Evolutionary conservation across 257 asterid genomes (phyloP).

Genomic region (Asclepias syriaca): DNA sequence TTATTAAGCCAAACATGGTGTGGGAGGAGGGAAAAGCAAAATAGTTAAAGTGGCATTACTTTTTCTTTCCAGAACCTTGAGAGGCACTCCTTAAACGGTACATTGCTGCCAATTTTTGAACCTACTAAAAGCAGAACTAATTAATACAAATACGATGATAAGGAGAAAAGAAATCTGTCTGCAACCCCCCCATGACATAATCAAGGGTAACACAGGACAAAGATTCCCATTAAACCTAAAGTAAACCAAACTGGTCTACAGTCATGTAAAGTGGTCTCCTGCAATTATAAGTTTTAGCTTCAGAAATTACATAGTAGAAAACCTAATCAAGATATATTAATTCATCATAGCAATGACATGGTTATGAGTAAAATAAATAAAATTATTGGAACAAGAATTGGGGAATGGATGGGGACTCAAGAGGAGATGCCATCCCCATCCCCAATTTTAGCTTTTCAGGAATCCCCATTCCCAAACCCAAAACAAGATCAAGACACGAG

Average conservation of each 20-base stretch:
- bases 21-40: not conserved
- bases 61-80: slow-evolving; percentile 89
- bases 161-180: not conserved
- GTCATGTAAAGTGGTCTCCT: not conserved
- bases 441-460: too few species aligned
- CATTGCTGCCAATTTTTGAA: slow-evolving; percentile 68
- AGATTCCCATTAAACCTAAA: not conserved
- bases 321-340: too few species aligned
- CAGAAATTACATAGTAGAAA: not conserved
- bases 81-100: slow-evolving; percentile 67
- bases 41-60: slow-evolving; percentile 33
- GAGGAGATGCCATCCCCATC: too few species aligned
- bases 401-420: too few species aligned
- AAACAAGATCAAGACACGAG: too few species aligned
- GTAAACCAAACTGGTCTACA: not conserved
- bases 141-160: not conserved
- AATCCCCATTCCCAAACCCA: too few species aligned
- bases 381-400: too few species aligned
- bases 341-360: too few species aligned
- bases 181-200: not conserved
- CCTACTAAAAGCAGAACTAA: slow-evolving; percentile 29
- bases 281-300: not conserved
- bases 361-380: too few species aligned
- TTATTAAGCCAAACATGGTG: not conserved
- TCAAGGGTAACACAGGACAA: too few species aligned